These are phyloP conservation scores for Coniochaeta sp. DNA, from an alignment of 2,329 filamentous ascomycete genomes.

Conservation along the genomic window DNA sequence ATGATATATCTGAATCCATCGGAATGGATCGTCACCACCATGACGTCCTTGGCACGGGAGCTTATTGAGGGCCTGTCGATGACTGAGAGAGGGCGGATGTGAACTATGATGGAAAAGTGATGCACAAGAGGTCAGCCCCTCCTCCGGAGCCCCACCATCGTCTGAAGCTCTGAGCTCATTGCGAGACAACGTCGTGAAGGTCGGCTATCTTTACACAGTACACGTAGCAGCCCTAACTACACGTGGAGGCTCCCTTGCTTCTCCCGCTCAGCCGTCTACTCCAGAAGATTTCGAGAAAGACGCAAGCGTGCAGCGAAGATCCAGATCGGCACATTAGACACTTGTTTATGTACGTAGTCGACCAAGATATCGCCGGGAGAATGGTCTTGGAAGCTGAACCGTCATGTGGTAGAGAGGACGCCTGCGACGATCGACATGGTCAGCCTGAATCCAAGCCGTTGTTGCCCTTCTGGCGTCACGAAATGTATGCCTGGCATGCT, in stretches of 20 bases:
- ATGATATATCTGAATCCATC: not conserved
- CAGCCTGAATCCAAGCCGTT: not conserved
- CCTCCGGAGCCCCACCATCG: not conserved
- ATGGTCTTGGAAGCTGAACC: not conserved
- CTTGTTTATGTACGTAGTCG: not conserved
- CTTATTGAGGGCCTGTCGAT: not conserved
- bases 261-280: too few relatives aligned
- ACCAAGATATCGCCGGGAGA: not conserved
- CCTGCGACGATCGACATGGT: not conserved
- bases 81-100: not conserved
- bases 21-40: constrained; percentile 1
- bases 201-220: too few relatives aligned
- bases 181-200: not conserved
- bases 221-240: too few relatives aligned
- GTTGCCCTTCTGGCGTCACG: not conserved
- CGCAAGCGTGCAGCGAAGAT: not conserved
- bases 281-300: not conserved
- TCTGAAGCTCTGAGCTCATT: not conserved
- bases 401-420: not conserved
- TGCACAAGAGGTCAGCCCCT: not conserved
- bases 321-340: not conserved
- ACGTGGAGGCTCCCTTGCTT: too few relatives aligned
- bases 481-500: not conserved
- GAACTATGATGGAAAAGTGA: not conserved
- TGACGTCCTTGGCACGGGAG: constrained; percentile 1